A percentile compares a stretch with the other conserved stretches of the same genome.
phyloP scores from a whole-genome alignment of 2,329 filamentous ascomycete genomes.

The Aspergillus sp. region DNA sequence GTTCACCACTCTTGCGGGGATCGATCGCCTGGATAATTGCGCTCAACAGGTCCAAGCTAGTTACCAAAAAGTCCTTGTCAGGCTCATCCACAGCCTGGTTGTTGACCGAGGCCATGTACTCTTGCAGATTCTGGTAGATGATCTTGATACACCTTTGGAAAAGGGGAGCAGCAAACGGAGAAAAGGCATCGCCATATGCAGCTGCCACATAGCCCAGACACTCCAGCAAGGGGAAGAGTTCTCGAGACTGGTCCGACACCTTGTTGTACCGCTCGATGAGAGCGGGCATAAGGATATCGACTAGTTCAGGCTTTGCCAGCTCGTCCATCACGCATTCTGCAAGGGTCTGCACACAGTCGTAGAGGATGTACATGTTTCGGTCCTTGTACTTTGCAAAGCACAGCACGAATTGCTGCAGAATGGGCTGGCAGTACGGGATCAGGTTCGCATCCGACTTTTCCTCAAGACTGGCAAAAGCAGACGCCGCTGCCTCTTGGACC shows the following conservation, averaged over 20 bases:
- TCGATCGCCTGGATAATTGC: constrained; percentile 90
- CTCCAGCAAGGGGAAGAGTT: constrained; percentile 93
- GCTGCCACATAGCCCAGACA: constrained; percentile 93
- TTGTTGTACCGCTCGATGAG: constrained; percentile 86
- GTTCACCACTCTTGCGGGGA: constrained; percentile 70
- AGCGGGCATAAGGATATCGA: constrained; percentile 87
- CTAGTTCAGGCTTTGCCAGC: constrained; percentile 79
- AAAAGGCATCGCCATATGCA: constrained; percentile 79
- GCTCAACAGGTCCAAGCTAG: constrained; percentile 89
- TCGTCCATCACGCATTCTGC: constrained; percentile 87
- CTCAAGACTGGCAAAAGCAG: constrained; percentile 93
- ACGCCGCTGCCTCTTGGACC: constrained; percentile 94
- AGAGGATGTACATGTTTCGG: constrained; percentile 97
- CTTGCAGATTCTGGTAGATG: constrained; percentile 88
- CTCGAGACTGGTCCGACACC: constrained; percentile 84
- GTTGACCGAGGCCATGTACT: constrained; percentile 70
- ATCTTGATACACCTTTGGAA: constrained; percentile 88
- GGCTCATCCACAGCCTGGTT: constrained; percentile 75
- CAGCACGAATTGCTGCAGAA: constrained; percentile 86
- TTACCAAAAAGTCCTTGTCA: constrained; percentile 96
- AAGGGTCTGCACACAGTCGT: constrained; percentile 96
- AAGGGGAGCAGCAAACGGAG: constrained; percentile 82
- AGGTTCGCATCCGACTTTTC: constrained; percentile 85
- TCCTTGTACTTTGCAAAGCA: constrained; percentile 98
- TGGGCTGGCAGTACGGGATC: constrained; percentile 84